Base-by-base conservation (phyloP, 2,329 filamentous ascomycete genomes). In the Trichophyton mentagrophytes region DNA sequence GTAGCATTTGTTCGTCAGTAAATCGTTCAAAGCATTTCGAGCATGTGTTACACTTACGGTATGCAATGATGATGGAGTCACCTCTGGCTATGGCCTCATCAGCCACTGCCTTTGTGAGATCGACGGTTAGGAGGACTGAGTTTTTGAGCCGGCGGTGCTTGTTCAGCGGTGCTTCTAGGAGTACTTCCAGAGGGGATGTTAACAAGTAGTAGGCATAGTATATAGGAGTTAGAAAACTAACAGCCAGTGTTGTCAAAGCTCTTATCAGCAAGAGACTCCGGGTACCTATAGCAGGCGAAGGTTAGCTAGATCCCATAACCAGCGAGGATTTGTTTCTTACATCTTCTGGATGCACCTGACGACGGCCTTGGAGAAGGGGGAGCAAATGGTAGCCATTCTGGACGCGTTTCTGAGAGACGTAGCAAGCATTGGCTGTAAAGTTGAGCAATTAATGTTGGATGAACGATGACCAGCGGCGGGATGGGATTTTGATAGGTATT, bases 241-340 rank as follows among this genome's bases (percentile, higher is more conserved):
- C 82, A 73, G 60, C 93, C 93, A n/a, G 95, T 96, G 70, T 99
- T 99, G 72, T 99, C 93, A 82, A 91, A 99, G 65, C 87, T 85
- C 67, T 86, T 86, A 71, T 97, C 93, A 8, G 93, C 93, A 47
- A 96, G 79, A 63, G 85, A 84, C 70, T 95, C 89, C 0, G 93
- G 93, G 71, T 96, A 99, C 62, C 90, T 93, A 44, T 51, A 58
- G 64, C 25, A 61, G 55, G 33, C 36, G 17, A 61, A 55, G 33
- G 36, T 22, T 58, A 47, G 17, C 27, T 49, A 8, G 47, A 22
- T 33, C 38, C n/a, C 13, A 53, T 22, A 6, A 33, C 15, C 40
- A 51, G 46, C n/a, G 46, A 30, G 22, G 1, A 2, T 2, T 22
- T 15, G 30, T 3, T 22, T 40, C 86, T 72, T 76, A 92, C 86